Base-by-base conservation (phyloP, 106 monocot species). In the Allium sativum region DNA sequence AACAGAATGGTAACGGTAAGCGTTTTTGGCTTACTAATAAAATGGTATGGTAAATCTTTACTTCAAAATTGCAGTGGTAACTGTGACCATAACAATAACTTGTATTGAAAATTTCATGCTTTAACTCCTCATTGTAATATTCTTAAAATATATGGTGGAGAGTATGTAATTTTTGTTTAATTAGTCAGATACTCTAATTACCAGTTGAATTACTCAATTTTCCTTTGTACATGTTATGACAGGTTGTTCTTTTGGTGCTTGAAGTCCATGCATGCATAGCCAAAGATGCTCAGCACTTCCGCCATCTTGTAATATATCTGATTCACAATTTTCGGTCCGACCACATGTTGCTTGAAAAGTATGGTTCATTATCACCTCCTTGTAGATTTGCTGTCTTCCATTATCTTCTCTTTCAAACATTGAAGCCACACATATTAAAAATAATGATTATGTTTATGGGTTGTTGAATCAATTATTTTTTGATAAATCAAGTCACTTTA, bases 241-340 rank as follows among this genome's bases (percentile, higher is more conserved):
- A 72, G 72, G 72, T 72, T 56, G 72, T 72, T 65, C 65, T 72
- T 44, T 57, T 72, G 43, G 72, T 72, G 56, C 41, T 72, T 48
- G 65, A 72, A 58, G 65, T 72, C 50, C 72, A 72, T 65, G 65
- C 72, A 56, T 47, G 72, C 65, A 72, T 72, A 54, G 72, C 72
- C 18, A 58, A 72, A 65, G 72, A 72, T 72, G 64, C 54, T 45
- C 64, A 72, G 46, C 72, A 72, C 64, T 72, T 72, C 16, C 72
- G 48, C n/a, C 72, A 72, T 64, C 72, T 72, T 18, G 65, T 72
- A 19, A 58, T 65, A 64, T 72, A 48, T 31, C 45, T 72, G 48
- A 56, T 72, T 65, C 64, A 65, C 57, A 72, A 57, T 50, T 65
- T 72, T 65, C 72, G 48, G 8, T 65, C 72, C 50, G 72, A 72